Conservation (phyloP, 768 basidiomycete genomes). For the Termitomyces sp. region DNA sequence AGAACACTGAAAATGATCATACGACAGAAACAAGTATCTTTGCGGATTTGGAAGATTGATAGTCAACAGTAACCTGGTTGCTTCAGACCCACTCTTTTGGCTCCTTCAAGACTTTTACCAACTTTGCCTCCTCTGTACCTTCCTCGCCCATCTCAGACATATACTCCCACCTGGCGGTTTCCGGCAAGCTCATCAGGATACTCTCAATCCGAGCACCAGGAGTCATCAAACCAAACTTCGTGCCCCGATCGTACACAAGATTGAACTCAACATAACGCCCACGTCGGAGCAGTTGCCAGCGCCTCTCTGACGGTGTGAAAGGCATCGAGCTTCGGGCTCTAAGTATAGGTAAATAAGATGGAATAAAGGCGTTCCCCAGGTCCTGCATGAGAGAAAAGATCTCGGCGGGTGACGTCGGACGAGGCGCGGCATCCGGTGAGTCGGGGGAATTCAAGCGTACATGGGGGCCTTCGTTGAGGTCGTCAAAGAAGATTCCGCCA, state of each 20-base stretch:
- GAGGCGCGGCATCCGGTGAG: conserved; percentile 22
- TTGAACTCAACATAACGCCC: conserved; percentile 97
- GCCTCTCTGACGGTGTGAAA: conserved; percentile 59
- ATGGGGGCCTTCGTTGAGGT: conserved; percentile 67
- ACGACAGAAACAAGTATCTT: neutral
- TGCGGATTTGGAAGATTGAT: neutral
- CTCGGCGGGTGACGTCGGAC: conserved; percentile 56
- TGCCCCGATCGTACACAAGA: conserved; percentile 80
- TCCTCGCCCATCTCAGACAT: conserved; percentile 67
- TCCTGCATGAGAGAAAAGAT: conserved; percentile 73
- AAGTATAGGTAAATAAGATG: conserved; percentile 88
- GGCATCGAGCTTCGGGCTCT: conserved; percentile 47
- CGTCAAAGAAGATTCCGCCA: conserved; percentile 97
- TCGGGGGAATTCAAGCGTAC: conserved; percentile 41
- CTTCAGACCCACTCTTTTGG: conserved; percentile 57
- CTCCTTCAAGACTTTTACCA: conserved; percentile 55
- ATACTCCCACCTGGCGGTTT: conserved; percentile 89
- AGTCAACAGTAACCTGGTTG: neutral
- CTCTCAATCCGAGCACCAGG: conserved; percentile 87
- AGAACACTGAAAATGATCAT: neutral
- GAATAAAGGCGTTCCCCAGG: conserved; percentile 78
- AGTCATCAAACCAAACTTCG: conserved; percentile 80
- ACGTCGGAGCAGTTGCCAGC: conserved; percentile 91
- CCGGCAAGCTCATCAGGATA: conserved; percentile 85
- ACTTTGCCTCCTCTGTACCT: conserved; percentile 60